A percentile compares a stretch with the other conserved stretches of the same genome.
These are phyloP conservation scores for Proliferodiscus dingleyae DNA, from an alignment of 2,329 filamentous ascomycete species.

Conservation along the genomic window DNA sequence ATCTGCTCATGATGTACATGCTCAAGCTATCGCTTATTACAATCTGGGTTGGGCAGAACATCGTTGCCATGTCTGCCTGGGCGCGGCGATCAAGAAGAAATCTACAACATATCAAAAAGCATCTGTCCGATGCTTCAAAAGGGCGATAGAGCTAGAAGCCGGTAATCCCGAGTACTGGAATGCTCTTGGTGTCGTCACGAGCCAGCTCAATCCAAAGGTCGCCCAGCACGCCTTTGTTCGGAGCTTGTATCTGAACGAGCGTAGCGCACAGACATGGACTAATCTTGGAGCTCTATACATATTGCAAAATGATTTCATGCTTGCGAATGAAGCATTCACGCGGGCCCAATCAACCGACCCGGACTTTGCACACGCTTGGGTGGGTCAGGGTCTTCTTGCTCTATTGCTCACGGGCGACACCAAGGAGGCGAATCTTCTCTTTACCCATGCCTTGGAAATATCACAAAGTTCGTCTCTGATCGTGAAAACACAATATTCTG, in stretches of 20 bases:
- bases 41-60: conserved; percentile 95
- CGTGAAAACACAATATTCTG: conserved; percentile 72
- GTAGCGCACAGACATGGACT: conserved; percentile 80
- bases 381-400: conserved; percentile 86
- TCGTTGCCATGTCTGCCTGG: conserved; percentile 67
- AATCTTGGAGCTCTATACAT: conserved; percentile 86
- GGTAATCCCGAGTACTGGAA: conserved; percentile 98
- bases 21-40: conserved; percentile 93
- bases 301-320: conserved; percentile 72
- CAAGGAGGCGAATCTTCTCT: conserved; percentile 76
- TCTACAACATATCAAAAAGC: conserved; percentile 69
- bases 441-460: conserved; percentile 93
- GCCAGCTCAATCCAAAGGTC: conserved; percentile 76
- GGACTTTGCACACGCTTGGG: conserved; percentile 88
- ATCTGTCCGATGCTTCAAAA: conserved; percentile 86
- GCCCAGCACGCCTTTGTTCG: conserved; percentile 91
- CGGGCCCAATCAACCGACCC: conserved; percentile 91
- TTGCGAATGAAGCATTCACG: conserved; percentile 89
- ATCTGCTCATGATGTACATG: conserved; percentile 70
- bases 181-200: conserved; percentile 85
- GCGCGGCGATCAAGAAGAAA: conserved; percentile 46
- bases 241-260: conserved; percentile 87
- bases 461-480: conserved; percentile 70
- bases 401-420: conserved; percentile 63
- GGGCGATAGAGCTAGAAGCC: conserved; percentile 90